Evolutionary conservation across 768 basidiomycete species (phyloP).

Genomic region (Dentipellis fragilis): DNA sequence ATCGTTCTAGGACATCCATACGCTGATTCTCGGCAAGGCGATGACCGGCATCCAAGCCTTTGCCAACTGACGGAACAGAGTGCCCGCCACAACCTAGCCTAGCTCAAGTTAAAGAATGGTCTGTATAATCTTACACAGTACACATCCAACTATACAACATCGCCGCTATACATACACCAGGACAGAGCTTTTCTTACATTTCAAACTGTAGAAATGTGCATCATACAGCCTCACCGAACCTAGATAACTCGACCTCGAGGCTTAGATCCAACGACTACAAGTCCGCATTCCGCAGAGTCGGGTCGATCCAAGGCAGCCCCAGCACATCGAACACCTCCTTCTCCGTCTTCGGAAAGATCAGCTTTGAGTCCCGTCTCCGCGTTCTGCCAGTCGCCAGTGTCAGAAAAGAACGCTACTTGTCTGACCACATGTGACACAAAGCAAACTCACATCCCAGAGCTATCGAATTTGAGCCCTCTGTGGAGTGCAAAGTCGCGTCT

Average conservation of each 20-base stretch:
- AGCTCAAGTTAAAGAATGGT: too few species aligned
- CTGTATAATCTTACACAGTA: too few species aligned
- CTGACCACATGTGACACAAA: too few species aligned
- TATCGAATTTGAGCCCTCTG: constrained; percentile 80
- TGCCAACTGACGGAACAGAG: constrained; percentile 17
- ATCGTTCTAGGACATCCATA: constrained; percentile 61
- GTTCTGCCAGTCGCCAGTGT: constrained; percentile 29
- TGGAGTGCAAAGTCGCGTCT: background rate
- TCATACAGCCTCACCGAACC: too few species aligned
- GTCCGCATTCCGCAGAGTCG: constrained; percentile 64
- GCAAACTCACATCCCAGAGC: constrained; percentile 57
- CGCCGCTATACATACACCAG: too few species aligned
- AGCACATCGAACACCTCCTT: constrained; percentile 63
- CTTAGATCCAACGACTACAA: too few species aligned
- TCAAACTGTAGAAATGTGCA: too few species aligned
- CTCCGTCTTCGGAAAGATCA: constrained; percentile 53
- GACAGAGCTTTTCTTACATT: too few species aligned
- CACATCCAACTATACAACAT: too few species aligned
- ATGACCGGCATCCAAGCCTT: constrained; percentile 89
- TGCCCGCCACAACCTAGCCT: background rate
- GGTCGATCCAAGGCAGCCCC: constrained; percentile 62
- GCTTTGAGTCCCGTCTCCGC: constrained; percentile 52
- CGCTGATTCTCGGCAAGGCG: constrained; percentile 90
- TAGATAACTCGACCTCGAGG: too few species aligned
- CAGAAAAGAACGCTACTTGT: background rate